Evolutionary conservation across 495 filamentous ascomycete species (phyloP).

Genomic region (Bathelium albidoporum): DNA sequence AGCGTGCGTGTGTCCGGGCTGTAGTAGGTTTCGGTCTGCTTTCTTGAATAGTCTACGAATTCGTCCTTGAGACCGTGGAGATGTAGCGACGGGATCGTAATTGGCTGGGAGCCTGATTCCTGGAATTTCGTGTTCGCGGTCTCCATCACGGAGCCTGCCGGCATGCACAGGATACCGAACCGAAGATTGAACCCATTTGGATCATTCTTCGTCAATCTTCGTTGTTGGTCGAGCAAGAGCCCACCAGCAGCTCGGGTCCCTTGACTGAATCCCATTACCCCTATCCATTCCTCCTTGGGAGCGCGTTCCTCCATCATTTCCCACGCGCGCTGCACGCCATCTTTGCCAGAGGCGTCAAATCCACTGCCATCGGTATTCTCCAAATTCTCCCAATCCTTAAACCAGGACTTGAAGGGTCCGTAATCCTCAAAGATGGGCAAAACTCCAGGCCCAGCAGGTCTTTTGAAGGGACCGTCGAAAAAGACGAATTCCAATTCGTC

Average conservation of each 20-base stretch:
- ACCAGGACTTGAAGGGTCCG: not conserved
- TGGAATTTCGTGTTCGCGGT: not conserved
- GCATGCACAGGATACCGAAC: not conserved
- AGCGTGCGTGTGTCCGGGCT: not conserved
- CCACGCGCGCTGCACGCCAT: not conserved
- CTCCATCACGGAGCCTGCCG: not conserved
- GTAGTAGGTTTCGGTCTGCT: not conserved
- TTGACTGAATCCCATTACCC: not conserved
- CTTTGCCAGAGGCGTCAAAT: not conserved
- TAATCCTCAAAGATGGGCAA: slow-evolving; percentile 5
- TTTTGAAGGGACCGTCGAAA: slow-evolving; percentile 5
- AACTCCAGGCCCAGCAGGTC: not conserved
- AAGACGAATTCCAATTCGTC: not conserved
- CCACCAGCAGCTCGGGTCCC: not conserved
- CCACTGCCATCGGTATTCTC: not conserved
- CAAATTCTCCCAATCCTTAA: not conserved
- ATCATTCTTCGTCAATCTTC: not conserved
- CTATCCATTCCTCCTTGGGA: not conserved
- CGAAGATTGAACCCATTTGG: not conserved
- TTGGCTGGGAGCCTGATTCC: not conserved
- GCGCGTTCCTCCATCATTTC: not conserved
- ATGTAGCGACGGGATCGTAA: not conserved
- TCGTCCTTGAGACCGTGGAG: not conserved
- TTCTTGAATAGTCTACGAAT: not conserved
- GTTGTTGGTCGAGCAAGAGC: not conserved